A percentile compares a stretch with the other conserved stretches of the same genome.
These are phyloP conservation scores for Lichtheimia corymbifera DNA, from an alignment of 371 early-diverging fungal genomes.

Conservation along the genomic window DNA sequence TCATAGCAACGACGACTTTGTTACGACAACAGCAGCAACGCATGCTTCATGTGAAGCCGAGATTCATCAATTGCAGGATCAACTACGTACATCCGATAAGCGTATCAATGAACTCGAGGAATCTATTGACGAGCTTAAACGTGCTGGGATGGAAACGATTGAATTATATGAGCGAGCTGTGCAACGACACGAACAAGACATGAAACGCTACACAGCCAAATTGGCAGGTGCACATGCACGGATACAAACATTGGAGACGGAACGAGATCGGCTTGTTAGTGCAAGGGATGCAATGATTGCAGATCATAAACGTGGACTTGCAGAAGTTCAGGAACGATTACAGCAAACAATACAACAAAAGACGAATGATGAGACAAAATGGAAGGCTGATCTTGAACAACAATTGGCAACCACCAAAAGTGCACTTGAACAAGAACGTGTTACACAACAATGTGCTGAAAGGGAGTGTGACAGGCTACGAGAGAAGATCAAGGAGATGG, in stretches of 20 bases:
- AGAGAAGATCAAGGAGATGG: slow-evolving; percentile 20
- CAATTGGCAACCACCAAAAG: slow-evolving; percentile 8
- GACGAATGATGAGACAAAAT: slow-evolving; percentile 31
- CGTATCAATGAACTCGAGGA: slow-evolving; percentile 17
- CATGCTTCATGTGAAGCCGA: slow-evolving; percentile 10
- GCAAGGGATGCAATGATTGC: slow-evolving; percentile 17
- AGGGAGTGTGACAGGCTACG: background rate
- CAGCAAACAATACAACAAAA: slow-evolving; percentile 38
- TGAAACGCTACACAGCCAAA: slow-evolving; percentile 19
- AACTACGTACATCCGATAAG: slow-evolving; percentile 2
- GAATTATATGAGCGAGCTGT: slow-evolving; percentile 32
- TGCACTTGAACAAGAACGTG: slow-evolving; percentile 26
- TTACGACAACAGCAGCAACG: slow-evolving; percentile 23
- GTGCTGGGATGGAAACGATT: slow-evolving; percentile 39
- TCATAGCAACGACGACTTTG: slow-evolving; percentile 36
- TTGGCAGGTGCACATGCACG: slow-evolving; percentile 15
- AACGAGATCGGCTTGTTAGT: slow-evolving; percentile 13
- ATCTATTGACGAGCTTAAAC: slow-evolving; percentile 24
- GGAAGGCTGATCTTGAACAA: slow-evolving; percentile 4
- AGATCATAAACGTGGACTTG: slow-evolving; percentile 11
- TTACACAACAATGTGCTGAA: background rate
- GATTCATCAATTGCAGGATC: slow-evolving; percentile 15
- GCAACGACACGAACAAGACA: slow-evolving; percentile 19
- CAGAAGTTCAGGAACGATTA: slow-evolving; percentile 17
- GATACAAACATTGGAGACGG: slow-evolving; percentile 25